Evolutionary conservation across 257 asterid genomes (phyloP), one percentile per base, ranked within the genome.

Genomic region (Solanum lycopersicoides): DNA sequence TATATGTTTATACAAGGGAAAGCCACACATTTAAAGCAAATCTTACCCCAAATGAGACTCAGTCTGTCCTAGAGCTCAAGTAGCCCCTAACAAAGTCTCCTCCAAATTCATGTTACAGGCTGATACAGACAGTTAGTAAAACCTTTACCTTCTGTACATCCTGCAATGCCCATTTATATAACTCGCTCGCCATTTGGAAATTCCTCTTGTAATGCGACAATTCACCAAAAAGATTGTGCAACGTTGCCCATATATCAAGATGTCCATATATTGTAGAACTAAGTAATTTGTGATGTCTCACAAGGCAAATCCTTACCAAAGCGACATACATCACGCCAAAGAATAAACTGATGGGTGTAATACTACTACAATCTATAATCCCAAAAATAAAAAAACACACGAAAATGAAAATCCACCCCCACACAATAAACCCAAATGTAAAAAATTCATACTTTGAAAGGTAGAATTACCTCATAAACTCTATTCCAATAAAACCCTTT

Each of bases 21-120:
- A 68, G 68, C 59, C 34, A 68, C 5, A 88, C 8, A 82, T 60
- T 34, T 37, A 69, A 84, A 66, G 63, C 37, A 60, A n/a, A 45
- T 30, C 68, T 86, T 91, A 97, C 98, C 99, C 97, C 90, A 84
- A 73, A 88, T 94, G 98, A 88, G 96, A 94, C 93, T 97, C 98
- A 30, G 95, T 94, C 93, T 97, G 99, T 65, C 99, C 98, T 89
- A 95, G 90, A 83, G 93, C 94, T 93, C 99, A 97, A 47, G 94
- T 90, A 76, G 98, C 98, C 23, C 97, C 95, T 28, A 94, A 82
- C 44, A 91, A 86, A 88, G 91, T 94, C 92, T 96, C 98, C 88
- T 92, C 93, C 28, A 92, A 86, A 65, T 91, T 84, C 99, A 97
- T 97, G 88, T 95, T 95, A 92, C 99, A 95, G 87, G 98, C 95